Base-by-base conservation (phyloP, 2,329 filamentous ascomycete species). In the Curvularia eragrostidis region DNA sequence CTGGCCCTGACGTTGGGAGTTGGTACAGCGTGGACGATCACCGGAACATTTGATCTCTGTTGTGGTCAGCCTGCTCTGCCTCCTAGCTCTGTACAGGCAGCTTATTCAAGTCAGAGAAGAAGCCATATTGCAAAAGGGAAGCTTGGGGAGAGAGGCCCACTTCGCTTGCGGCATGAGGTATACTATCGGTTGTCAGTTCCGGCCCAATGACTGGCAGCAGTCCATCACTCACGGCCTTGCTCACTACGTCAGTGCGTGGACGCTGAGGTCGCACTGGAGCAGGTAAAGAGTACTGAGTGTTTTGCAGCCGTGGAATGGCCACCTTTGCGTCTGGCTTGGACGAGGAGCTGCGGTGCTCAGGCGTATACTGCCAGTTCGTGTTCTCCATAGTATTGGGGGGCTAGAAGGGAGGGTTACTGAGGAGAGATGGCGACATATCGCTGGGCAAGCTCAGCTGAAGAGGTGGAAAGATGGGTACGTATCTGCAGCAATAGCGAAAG, bases 1-100 rank as follows among this genome's bases (percentile, higher is more conserved):
- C 24, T 65, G 28, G 19, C 62, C 56, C 30, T 64, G 61, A 23
- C 66, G 66, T 24, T 62, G 55, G 54, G 75, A 78, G n/a, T 72
- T 69, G 13, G 61, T 59, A 54, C 75, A 78, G 3, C 55, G 47
- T 4, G 75, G 75, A 19, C 62, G 61, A 28, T 69, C 54, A 4
- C 75, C 76, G 53, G 69, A 73, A 52, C 75, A 78, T 51, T 72
- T 75, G 43, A 74, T 61, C 65, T 67, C 75, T 65, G 36, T 10
- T 21, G 19, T 32, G 12, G 44, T 61, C 38, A 63, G 57, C 50
- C 18, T n/a, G 28, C 42, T 38, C 51, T 42, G 46, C 18, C 5
- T 18, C 15, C 1, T 18, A n/a, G 12, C 30, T 43, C 15, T 49
- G 50, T 8, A 36, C 7, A 32, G 48, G 12, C 47, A 19, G 19